Base-by-base conservation (phyloP, 495 filamentous ascomycete species). In the Apodospora peruviana region DNA sequence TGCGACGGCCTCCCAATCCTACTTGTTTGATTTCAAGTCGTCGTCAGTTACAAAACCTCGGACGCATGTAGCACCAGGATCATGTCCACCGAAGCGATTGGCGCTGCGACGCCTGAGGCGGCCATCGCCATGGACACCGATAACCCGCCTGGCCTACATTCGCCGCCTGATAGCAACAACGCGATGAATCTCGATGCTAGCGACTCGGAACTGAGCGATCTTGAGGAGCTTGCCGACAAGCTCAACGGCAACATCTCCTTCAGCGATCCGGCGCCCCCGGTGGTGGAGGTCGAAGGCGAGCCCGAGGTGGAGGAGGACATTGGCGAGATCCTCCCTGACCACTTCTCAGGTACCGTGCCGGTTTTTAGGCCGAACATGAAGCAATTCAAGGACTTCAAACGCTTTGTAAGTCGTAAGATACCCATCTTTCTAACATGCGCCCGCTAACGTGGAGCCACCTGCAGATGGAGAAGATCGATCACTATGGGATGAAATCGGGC, bases 361-460 rank as follows among this genome's bases (percentile, higher is more conserved):
- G 87, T 98, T 19, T 98, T 98, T 73, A 90, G 83, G 64, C 93
- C 93, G 76, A 89, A 85, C 40, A 91, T 96, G 89, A 79, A 85
- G 40, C 90, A 98, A 71, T 98, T 97, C 69, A 77, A 79, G 46
- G 87, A 87, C 65, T 98, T 98, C 70, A 87, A 89, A 64, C 75
- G 75, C 51, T 97, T 90, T 52, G 79, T 83, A 73, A 25, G 76
- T 68, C 19, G 24, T n/a, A n/a, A n/a, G n/a, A n/a, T n/a, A n/a
- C n/a, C n/a, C 44, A 20, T 19, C 45, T 40, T 35, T 14, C 41
- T 21, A 29, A 38, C 14, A 21, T 4, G 24, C 22, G 2, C 24
- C 5, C 40, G 36, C 60, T 63, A 39, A 63, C 54, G 25, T 14
- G n/a, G 19, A 40, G 48, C 27, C 27, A 12, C 22, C 47, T 41